phyloP scores from a whole-genome alignment of 2,329 filamentous ascomycete species.

The Lasiodiplodia sp. region DNA sequence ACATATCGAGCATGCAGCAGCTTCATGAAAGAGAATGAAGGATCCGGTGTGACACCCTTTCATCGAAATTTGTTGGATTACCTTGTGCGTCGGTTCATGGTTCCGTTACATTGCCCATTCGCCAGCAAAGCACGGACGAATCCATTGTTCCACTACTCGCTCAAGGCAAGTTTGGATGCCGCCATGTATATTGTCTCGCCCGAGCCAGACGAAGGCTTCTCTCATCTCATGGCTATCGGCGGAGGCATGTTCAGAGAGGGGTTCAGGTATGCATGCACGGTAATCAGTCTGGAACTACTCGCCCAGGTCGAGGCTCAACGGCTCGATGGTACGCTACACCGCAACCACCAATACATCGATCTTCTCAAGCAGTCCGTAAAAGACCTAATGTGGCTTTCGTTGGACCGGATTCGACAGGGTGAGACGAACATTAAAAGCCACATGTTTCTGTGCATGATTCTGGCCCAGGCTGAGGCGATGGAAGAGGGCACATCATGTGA shows the following conservation, averaged over 20 bases:
- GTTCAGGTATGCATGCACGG: neutral
- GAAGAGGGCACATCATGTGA: neutral
- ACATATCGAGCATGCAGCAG: conserved; percentile 34
- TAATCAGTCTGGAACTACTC: neutral
- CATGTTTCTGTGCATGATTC: neutral
- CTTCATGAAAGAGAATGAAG: neutral
- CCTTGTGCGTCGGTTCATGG: conserved; percentile 61
- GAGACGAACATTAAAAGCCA: neutral
- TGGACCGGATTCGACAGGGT: neutral
- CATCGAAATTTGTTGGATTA: conserved; percentile 58
- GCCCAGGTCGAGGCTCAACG: neutral
- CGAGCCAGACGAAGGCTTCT: neutral
- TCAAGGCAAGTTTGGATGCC: conserved; percentile 50
- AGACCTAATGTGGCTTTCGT: neutral
- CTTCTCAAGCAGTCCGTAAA: neutral
- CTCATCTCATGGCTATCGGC: neutral
- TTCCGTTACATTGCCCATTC: conserved; percentile 62
- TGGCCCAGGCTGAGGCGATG: neutral
- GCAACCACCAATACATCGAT: neutral
- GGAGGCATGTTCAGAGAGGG: neutral
- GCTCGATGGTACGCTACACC: neutral
- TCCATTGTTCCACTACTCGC: conserved; percentile 58
- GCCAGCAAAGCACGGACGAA: conserved; percentile 52
- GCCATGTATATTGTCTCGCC: neutral
- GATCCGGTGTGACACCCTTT: conserved; percentile 2